phyloP scores from a whole-genome alignment of 208 protist species.

The Borovskyia barvae region DNA sequence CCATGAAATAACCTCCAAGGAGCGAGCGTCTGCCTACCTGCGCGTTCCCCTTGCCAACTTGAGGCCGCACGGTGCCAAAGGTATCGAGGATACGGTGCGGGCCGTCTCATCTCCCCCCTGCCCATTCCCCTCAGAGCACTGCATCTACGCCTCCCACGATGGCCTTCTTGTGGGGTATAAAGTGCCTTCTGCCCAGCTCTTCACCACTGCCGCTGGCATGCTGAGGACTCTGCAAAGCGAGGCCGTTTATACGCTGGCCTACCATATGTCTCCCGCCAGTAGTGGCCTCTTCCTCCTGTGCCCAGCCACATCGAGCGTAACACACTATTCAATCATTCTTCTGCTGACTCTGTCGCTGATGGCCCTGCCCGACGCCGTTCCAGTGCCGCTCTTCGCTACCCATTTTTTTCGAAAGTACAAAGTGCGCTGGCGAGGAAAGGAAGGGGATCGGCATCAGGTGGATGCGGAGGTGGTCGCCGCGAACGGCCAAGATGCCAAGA shows the following conservation, averaged over 20 bases:
- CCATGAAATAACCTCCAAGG: slow-evolving; percentile 1
- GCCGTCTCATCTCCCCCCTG: slow-evolving; percentile 1
- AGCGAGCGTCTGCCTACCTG: slow-evolving; percentile 10
- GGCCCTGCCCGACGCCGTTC: slow-evolving; percentile 11
- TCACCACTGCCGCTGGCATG: slow-evolving; percentile 3
- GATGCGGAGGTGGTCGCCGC: slow-evolving; percentile 5
- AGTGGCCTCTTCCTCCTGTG: slow-evolving; percentile 24
- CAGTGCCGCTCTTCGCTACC: slow-evolving; percentile 46
- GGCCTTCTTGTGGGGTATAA: slow-evolving; percentile 24
- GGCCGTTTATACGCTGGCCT: slow-evolving; percentile 11
- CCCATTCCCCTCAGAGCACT: slow-evolving; percentile 6
- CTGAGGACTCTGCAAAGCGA: slow-evolving; percentile 4
- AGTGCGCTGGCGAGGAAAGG: slow-evolving; percentile 22
- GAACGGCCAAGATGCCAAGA: slow-evolving; percentile 23
- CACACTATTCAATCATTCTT: not conserved
- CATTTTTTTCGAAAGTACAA: slow-evolving; percentile 39
- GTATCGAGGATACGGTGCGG: not conserved
- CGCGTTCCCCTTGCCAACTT: slow-evolving; percentile 25
- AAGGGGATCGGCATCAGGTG: slow-evolving; percentile 8
- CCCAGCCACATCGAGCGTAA: slow-evolving; percentile 5
- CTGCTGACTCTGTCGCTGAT: slow-evolving; percentile 31
- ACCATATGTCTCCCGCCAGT: slow-evolving; percentile 23
- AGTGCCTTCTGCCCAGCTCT: slow-evolving; percentile 11
- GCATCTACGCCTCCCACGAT: not conserved
- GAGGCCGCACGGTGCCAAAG: not conserved